Percentiles rank a stretch among this genome's conserved stretches.
Evolutionary conservation across 306 rosid genomes (phyloP).

Genomic region (Psophocarpus tetragonolobus): DNA sequence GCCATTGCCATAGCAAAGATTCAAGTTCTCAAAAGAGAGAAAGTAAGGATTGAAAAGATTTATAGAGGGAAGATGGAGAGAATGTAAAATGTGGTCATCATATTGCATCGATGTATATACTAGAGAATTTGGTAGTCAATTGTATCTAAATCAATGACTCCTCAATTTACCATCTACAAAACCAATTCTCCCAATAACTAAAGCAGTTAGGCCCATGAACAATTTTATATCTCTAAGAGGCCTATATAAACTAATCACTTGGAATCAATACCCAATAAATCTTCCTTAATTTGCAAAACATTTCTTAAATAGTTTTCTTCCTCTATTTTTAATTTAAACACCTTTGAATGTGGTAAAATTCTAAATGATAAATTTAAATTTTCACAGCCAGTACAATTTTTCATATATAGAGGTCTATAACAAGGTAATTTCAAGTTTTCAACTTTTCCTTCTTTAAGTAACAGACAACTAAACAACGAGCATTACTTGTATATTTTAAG

Average conservation of each 20-base stretch:
- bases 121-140: not conserved
- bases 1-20: not conserved
- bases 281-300: not conserved
- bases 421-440: conserved; percentile 16
- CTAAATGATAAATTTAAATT: too few relatives aligned
- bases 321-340: not conserved
- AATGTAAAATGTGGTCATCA: not conserved
- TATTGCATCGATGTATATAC: not conserved
- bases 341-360: not conserved
- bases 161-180: not conserved
- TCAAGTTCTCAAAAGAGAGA: not conserved
- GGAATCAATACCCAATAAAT: not conserved
- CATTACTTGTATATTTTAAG: conserved; percentile 74
- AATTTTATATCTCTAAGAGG: not conserved
- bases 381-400: conserved; percentile 18
- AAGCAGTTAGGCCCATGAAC: not conserved
- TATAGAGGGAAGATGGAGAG: not conserved
- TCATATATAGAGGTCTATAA: conserved; percentile 19
- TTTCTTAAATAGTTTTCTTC: not conserved
- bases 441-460: conserved; percentile 12
- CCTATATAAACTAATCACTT: not conserved
- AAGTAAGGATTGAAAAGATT: not conserved
- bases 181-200: not conserved
- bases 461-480: conserved; percentile 12
- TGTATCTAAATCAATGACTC: not conserved